phyloP scores from a whole-genome alignment of 805 yeast genomes.

The Kockiozyma suomiensis region DNA sequence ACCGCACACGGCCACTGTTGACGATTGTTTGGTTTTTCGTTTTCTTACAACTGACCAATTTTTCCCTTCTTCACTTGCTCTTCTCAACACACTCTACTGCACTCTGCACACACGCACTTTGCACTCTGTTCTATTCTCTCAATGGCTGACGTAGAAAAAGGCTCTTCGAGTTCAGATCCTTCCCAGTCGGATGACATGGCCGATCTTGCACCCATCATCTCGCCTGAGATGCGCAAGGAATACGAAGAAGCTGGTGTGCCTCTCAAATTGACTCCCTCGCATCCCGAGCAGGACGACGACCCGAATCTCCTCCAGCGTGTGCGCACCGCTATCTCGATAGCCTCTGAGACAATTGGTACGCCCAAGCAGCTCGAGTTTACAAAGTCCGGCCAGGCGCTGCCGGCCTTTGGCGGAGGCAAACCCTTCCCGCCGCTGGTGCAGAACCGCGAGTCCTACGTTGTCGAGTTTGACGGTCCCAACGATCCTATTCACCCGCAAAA shows the following conservation, averaged over 20 bases:
- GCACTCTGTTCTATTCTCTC: neutral
- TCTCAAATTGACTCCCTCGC: constrained; percentile 15
- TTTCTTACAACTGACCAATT: too few species aligned
- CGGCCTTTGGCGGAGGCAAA: constrained; percentile 69
- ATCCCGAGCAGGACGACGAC: constrained; percentile 9
- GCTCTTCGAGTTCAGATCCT: constrained; percentile 1
- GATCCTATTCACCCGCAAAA: constrained; percentile 84
- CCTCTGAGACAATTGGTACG: constrained; percentile 25
- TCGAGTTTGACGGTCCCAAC: constrained; percentile 72
- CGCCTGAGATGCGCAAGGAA: constrained; percentile 16
- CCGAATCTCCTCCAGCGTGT: constrained; percentile 20
- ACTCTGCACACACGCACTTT: neutral
- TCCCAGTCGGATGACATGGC: constrained; percentile 1
- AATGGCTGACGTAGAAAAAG: constrained; percentile 15
- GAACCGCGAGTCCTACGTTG: constrained; percentile 58
- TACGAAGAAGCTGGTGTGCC: constrained; percentile 23
- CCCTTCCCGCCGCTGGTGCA: constrained; percentile 65
- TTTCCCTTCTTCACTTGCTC: too few species aligned
- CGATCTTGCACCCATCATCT: constrained; percentile 19
- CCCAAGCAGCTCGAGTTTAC: constrained; percentile 5
- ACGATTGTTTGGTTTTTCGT: too few species aligned
- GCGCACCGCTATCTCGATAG: constrained; percentile 23
- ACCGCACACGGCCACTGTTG: too few species aligned
- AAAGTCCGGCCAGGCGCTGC: constrained; percentile 35
- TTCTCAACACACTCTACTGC: neutral